These are phyloP conservation scores for Nidula niveotomentosa DNA, from an alignment of 1,284 basidiomycete genomes.

Conservation along the genomic window DNA sequence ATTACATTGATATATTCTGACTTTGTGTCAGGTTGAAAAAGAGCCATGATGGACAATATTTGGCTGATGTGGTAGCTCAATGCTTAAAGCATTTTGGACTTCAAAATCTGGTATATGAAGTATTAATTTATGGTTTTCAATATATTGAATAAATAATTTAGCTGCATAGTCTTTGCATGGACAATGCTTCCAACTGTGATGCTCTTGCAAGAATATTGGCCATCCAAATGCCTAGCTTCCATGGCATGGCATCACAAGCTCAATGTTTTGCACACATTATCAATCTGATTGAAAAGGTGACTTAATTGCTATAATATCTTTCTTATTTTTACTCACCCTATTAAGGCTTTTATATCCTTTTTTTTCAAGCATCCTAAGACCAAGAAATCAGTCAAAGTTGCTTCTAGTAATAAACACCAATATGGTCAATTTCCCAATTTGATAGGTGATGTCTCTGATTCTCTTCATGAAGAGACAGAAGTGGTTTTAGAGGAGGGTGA, in stretches of 20 bases:
- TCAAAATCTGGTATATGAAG: conserved; percentile 17
- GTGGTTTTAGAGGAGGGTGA: no score
- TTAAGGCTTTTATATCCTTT: conserved; percentile 5
- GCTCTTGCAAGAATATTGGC: neutral
- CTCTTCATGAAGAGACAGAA: no score
- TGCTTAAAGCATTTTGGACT: conserved; percentile 23
- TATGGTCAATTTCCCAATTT: no score
- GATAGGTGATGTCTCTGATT: no score
- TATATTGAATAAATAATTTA: conserved; percentile 2
- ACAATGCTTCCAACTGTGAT: neutral
- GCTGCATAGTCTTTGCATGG: neutral
- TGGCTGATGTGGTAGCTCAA: conserved; percentile 18
- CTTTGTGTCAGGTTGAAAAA: conserved; percentile 16
- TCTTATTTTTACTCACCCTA: neutral
- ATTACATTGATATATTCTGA: neutral
- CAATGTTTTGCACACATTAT: neutral
- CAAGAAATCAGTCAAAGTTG: neutral
- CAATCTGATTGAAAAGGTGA: neutral
- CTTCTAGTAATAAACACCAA: no score
- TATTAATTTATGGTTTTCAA: neutral
- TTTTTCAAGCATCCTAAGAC: conserved; percentile 4
- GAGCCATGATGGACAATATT: conserved; percentile 23
- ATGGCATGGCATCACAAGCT: neutral
- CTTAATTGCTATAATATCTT: neutral
- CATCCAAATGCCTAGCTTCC: no score